Evolutionary conservation across 495 filamentous ascomycete genomes (phyloP), one percentile per base, ranked within the genome.

Genomic region (Penicillium salamii): DNA sequence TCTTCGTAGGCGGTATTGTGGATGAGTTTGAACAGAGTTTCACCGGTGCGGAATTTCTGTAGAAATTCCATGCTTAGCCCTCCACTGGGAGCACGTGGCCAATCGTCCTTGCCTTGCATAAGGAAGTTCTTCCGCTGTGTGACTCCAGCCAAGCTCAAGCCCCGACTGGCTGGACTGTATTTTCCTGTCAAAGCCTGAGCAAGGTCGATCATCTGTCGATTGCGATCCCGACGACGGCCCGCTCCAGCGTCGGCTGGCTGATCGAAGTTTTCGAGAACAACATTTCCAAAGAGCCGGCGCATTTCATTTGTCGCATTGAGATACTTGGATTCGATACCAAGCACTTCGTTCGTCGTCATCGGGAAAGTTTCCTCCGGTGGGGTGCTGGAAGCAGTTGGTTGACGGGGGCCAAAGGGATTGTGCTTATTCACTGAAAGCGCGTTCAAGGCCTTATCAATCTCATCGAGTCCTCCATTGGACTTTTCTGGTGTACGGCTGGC

Each of bases 291-390:
- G 2, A 99, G 69, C 51, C 82, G 84, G 34, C 89, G 86, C 91
- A 99, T 97, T 68, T 99, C 93, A 55, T 96, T 95, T 5, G 80
- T 77, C 12, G 87, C 87, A 61, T 95, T 95, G 9, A 99, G 79
- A 53, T 88, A 81, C 51, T 85, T 79, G 1, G 87, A 79, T 37
- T 93, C 90, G 46, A 97, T 80, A 9, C 78, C 72, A 1, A 97
- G 70, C 24, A 95, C 70, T n/a, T 81, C 66, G 34, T 65, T 59
- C n/a, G 67, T 68, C 1, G 61, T 69, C 49, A 68, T 72, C 1
- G 70, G 52, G 46, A 72, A 76, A 54, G 55, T 70, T 74, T 29
- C 82, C 61, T 63, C 23, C 23, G 8, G 3, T 26, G 3, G 72
- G 37, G 46, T 74, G 49, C 55, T 66, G 46, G 50, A 59, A 50